Evolutionary conservation across 2,329 filamentous ascomycete genomes (phyloP).

Genomic region (Ramularia endophylla): DNA sequence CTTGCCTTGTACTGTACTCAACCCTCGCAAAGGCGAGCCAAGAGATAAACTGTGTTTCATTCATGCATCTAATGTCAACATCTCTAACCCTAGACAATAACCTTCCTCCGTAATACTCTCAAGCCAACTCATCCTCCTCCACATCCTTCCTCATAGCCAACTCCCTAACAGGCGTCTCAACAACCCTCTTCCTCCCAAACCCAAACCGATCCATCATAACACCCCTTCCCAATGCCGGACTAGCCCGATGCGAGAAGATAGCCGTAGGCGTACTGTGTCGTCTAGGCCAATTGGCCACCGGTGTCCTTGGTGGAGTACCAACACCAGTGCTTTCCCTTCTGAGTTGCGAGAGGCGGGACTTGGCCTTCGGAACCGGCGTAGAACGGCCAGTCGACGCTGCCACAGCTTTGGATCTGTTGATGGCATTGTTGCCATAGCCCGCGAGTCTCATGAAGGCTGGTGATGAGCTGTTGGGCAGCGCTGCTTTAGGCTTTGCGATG

Average conservation of each 20-base stretch:
- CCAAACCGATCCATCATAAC: background rate
- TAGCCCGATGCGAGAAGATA: slow-evolving; percentile 4
- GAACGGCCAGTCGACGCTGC: too few relatives aligned
- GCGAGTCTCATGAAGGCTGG: too few relatives aligned
- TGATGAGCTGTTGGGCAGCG: too few relatives aligned
- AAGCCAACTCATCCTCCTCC: slow-evolving; percentile 16
- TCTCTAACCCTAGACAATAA: too few relatives aligned
- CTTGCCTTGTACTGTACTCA: too few relatives aligned
- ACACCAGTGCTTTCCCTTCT: slow-evolving; percentile 3
- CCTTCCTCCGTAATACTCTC: too few relatives aligned
- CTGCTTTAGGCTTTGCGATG: too few relatives aligned
- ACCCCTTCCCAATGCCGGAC: slow-evolving; percentile 2
- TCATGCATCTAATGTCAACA: too few relatives aligned
- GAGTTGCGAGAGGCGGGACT: slow-evolving; percentile 7
- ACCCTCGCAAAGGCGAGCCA: too few relatives aligned
- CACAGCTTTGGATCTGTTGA: too few relatives aligned
- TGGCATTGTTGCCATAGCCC: too few relatives aligned
- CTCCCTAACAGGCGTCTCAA: slow-evolving; percentile 12
- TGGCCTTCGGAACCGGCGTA: background rate
- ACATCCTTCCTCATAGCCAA: slow-evolving; percentile 7
- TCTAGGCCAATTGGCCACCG: background rate
- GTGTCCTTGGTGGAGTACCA: slow-evolving; percentile 1
- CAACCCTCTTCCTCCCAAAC: slow-evolving; percentile 5
- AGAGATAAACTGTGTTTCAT: too few relatives aligned
- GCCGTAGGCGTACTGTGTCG: slow-evolving; percentile 2